These are phyloP conservation scores for Cubamyces lactineus DNA, from an alignment of 768 basidiomycete genomes.

Conservation along the genomic window DNA sequence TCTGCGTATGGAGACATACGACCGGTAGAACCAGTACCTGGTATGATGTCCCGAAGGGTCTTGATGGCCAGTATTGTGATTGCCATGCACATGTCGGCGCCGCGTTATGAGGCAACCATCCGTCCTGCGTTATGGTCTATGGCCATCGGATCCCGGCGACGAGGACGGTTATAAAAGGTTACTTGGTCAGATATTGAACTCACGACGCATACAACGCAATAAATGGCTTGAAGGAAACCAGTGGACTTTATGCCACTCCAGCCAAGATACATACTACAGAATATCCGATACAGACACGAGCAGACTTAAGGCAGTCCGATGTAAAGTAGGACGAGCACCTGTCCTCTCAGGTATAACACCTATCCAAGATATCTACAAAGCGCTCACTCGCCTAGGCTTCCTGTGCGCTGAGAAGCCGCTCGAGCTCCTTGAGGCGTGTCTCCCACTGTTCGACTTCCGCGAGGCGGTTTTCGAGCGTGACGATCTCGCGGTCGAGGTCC, in stretches of 20 bases:
- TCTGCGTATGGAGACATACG: too few relatives aligned
- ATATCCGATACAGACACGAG: background rate
- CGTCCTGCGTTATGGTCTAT: too few relatives aligned
- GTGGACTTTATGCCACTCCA: background rate
- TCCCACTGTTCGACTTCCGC: constrained; percentile 78
- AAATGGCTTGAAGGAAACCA: too few relatives aligned
- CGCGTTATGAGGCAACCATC: too few relatives aligned
- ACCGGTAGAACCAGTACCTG: too few relatives aligned
- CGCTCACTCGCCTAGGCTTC: constrained; percentile 28
- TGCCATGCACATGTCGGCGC: too few relatives aligned
- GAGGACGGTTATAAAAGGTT: too few relatives aligned
- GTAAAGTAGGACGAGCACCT: background rate
- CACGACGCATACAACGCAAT: too few relatives aligned
- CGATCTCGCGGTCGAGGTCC: constrained; percentile 78
- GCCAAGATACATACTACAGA: background rate
- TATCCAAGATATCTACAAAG: background rate
- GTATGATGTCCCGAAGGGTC: too few relatives aligned
- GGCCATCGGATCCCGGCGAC: too few relatives aligned
- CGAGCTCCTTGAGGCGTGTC: constrained; percentile 63
- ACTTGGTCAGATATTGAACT: too few relatives aligned
- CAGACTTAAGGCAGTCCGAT: background rate
- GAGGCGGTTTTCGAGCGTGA: constrained; percentile 63
- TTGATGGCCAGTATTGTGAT: too few relatives aligned
- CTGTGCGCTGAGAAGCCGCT: constrained; percentile 54
- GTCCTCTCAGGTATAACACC: background rate